A percentile compares a stretch with the other conserved stretches of the same genome.
Conservation (phyloP, 23 red algal genomes). For the Pyropia yezoensis region DNA sequence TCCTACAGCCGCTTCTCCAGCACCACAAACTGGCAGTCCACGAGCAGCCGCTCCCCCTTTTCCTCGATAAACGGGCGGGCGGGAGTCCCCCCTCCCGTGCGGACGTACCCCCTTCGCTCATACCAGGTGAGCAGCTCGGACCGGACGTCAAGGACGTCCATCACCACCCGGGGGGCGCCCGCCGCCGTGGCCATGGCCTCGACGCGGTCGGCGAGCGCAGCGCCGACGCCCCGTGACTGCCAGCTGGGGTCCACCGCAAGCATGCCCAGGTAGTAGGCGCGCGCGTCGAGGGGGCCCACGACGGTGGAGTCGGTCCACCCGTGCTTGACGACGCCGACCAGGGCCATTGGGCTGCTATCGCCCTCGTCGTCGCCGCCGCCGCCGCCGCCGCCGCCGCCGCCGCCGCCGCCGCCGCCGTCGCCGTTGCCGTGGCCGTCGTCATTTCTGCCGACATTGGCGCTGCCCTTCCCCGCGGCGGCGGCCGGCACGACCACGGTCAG, state of each 20-base stretch:
- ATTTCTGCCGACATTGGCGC: too few species aligned
- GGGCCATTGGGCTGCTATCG: background rate
- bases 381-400: background rate
- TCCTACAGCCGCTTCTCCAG: slow-evolving; percentile 23
- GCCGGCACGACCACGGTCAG: slow-evolving; percentile 5
- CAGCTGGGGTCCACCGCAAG: slow-evolving; percentile 19
- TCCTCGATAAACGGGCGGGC: slow-evolving; percentile 38
- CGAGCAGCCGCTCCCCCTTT: slow-evolving; percentile 28
- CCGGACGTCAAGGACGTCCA: slow-evolving; percentile 42
- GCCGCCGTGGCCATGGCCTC: slow-evolving; percentile 9
- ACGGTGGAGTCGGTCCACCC: slow-evolving; percentile 24
- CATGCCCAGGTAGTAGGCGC: slow-evolving; percentile 40
- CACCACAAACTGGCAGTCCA: slow-evolving; percentile 32
- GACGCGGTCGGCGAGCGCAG: slow-evolving; percentile 16
- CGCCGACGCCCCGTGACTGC: slow-evolving; percentile 52
- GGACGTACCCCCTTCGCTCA: slow-evolving; percentile 33
- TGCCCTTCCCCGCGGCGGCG: too few species aligned
- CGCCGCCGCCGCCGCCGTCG: background rate
- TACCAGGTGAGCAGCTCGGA: slow-evolving; percentile 52
- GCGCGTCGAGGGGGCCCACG: slow-evolving; percentile 17
- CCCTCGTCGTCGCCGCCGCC: background rate
- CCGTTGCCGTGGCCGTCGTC: too few species aligned
- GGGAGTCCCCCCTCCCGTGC: slow-evolving; percentile 8
- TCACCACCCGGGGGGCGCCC: slow-evolving; percentile 31
- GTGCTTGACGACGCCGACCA: slow-evolving; percentile 47